Conservation (phyloP, 768 basidiomycete species). For the Termitomyces eurrhizus region DNA sequence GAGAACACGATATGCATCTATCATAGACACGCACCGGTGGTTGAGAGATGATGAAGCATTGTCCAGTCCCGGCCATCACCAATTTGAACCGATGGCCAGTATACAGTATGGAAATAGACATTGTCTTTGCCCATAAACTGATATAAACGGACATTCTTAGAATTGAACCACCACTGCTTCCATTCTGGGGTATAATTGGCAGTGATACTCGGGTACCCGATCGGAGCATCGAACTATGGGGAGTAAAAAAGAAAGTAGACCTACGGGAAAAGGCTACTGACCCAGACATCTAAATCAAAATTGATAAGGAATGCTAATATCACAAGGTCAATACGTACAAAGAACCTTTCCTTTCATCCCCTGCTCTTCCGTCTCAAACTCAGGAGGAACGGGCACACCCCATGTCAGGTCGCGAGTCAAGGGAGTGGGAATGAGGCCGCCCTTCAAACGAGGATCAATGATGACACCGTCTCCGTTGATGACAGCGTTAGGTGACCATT, state of each 20-base stretch:
- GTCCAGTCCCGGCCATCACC: constrained; percentile 94
- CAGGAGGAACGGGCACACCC: constrained; percentile 87
- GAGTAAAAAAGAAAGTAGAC: constrained; percentile 11
- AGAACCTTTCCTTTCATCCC: constrained; percentile 95
- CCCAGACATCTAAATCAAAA: constrained; percentile 78
- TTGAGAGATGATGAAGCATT: constrained; percentile 88
- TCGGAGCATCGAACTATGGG: constrained; percentile 90
- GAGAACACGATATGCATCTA: background rate
- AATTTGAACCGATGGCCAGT: constrained; percentile 86
- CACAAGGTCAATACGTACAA: constrained; percentile 53
- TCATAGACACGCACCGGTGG: constrained; percentile 63
- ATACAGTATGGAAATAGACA: constrained; percentile 97
- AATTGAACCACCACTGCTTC: constrained; percentile 97
- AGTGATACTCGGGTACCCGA: constrained; percentile 97
- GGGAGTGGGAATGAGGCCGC: constrained; percentile 83
- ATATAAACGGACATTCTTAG: constrained; percentile 83
- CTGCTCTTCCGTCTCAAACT: constrained; percentile 55
- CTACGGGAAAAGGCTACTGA: constrained; percentile 33
- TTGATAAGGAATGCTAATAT: constrained; percentile 2
- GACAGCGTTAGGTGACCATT: constrained; percentile 91
- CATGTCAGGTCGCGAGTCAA: constrained; percentile 92
- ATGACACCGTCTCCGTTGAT: constrained; percentile 87
- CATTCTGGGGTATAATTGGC: constrained; percentile 93
- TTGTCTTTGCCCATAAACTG: constrained; percentile 99
- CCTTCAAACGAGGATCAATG: constrained; percentile 83